phyloP scores from a whole-genome alignment of 495 filamentous ascomycete species.

The Trichoderma orchidacearum region DNA sequence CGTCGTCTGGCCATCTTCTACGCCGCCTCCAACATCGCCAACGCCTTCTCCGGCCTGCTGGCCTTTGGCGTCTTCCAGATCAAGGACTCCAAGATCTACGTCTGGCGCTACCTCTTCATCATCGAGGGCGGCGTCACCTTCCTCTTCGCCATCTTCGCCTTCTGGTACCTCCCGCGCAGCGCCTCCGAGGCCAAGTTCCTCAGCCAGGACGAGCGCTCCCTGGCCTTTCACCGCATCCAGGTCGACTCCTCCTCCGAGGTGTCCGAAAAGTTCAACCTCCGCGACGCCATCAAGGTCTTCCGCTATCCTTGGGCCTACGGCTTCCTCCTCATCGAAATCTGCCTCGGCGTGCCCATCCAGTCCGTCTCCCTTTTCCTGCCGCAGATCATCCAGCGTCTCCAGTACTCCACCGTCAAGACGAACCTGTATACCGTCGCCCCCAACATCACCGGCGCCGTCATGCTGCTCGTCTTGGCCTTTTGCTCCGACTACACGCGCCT shows the following conservation, averaged over 20 bases:
- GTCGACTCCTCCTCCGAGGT: slow-evolving; percentile 60
- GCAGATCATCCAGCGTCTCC: slow-evolving; percentile 53
- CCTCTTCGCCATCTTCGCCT: slow-evolving; percentile 52
- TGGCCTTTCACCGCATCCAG: slow-evolving; percentile 62
- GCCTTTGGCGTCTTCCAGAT: slow-evolving; percentile 71
- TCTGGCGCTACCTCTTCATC: slow-evolving; percentile 68
- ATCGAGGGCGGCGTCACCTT: slow-evolving; percentile 57
- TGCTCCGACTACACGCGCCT: slow-evolving; percentile 48
- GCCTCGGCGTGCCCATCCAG: slow-evolving; percentile 64
- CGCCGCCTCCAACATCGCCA: slow-evolving; percentile 59
- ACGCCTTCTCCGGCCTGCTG: slow-evolving; percentile 59
- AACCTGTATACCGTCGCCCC: slow-evolving; percentile 70
- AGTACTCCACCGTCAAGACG: slow-evolving; percentile 51
- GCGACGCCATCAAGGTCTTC: slow-evolving; percentile 51
- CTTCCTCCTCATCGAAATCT: slow-evolving; percentile 57
- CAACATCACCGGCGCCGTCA: slow-evolving; percentile 52
- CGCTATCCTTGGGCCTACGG: slow-evolving; percentile 46
- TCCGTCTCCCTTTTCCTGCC: slow-evolving; percentile 59
- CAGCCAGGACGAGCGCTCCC: slow-evolving; percentile 45
- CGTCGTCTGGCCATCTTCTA: slow-evolving; percentile 68
- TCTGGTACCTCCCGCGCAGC: slow-evolving; percentile 53
- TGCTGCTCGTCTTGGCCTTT: slow-evolving; percentile 58
- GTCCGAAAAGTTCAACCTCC: slow-evolving; percentile 54
- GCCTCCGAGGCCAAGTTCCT: slow-evolving; percentile 53
- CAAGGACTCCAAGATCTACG: slow-evolving; percentile 26